phyloP scores from a whole-genome alignment of 768 basidiomycete species.

The Chalciporus sphaerocephalus region DNA sequence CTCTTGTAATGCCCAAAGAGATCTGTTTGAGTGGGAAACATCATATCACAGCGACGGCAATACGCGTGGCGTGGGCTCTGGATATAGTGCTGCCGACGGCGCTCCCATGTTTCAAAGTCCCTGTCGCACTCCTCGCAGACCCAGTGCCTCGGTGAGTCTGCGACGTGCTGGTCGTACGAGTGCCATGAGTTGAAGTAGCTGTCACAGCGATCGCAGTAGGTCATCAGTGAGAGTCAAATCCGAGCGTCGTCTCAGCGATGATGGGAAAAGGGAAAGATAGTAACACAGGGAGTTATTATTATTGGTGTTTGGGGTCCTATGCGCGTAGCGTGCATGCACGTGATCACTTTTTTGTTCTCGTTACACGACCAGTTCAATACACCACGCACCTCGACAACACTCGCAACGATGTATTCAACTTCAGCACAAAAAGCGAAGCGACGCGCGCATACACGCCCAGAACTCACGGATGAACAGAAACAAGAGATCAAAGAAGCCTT shows the following conservation, averaged over 20 bases:
- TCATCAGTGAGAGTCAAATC: constrained; percentile 20
- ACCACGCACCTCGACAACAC: not conserved
- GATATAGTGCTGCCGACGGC: constrained; percentile 48
- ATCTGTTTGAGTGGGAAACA: constrained; percentile 33
- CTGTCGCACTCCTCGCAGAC: constrained; percentile 42
- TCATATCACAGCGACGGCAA: constrained; percentile 47
- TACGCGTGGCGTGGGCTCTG: constrained; percentile 47
- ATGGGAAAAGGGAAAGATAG: constrained; percentile 9
- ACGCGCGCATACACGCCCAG: constrained; percentile 70
- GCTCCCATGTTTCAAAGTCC: constrained; percentile 41
- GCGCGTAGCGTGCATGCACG: constrained; percentile 26
- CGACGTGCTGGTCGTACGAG: constrained; percentile 35
- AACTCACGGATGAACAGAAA: constrained; percentile 83
- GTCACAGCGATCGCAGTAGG: constrained; percentile 38
- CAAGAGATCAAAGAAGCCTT: constrained; percentile 99
- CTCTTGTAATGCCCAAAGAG: constrained; percentile 41
- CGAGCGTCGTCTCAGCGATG: no score
- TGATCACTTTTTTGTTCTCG: constrained; percentile 14
- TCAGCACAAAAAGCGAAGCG: constrained; percentile 71
- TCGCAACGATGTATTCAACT: constrained; percentile 48
- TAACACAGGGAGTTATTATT: not conserved
- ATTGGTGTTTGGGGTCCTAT: constrained; percentile 23
- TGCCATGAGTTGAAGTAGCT: constrained; percentile 29
- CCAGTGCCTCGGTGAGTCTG: constrained; percentile 38
- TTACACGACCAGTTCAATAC: not conserved